These are phyloP conservation scores for Neurospora sp. DNA, from an alignment of 495 filamentous ascomycete genomes.

Conservation along the genomic window DNA sequence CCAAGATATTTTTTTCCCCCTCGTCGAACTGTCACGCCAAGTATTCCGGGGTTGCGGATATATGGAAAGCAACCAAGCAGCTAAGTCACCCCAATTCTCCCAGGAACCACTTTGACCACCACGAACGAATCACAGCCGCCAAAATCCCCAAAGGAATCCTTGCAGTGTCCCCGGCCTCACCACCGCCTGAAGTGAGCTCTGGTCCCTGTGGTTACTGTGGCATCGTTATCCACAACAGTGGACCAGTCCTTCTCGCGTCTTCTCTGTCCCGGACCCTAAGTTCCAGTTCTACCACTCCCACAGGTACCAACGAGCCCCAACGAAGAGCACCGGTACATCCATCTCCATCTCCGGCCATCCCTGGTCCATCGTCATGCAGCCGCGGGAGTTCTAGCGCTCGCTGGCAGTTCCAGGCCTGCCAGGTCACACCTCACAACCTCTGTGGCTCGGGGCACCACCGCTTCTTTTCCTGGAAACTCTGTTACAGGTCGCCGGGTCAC, in stretches of 20 bases:
- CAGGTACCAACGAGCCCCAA: background rate
- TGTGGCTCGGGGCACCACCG: background rate
- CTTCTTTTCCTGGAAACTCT: background rate
- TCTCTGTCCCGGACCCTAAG: background rate
- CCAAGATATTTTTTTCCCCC: background rate
- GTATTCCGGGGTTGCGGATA: background rate
- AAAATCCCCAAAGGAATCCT: background rate
- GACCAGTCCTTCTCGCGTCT: background rate
- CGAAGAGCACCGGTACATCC: background rate
- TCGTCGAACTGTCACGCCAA: background rate
- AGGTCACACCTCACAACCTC: background rate
- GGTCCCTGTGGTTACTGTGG: background rate
- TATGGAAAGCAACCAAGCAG: background rate
- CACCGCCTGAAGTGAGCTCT: background rate
- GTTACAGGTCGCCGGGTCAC: background rate
- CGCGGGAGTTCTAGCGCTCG: background rate
- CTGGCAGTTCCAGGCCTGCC: background rate
- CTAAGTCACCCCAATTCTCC: background rate
- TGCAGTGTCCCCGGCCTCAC: background rate
- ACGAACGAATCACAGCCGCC: background rate
- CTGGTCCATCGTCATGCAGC: background rate
- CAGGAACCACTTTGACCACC: background rate
- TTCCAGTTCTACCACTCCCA: background rate
- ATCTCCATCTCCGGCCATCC: constrained; percentile 3
- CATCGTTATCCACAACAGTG: background rate